Evolutionary conservation across 1,284 basidiomycete species (phyloP).

Genomic region (Sporisorium iseilematis-ciliati): DNA sequence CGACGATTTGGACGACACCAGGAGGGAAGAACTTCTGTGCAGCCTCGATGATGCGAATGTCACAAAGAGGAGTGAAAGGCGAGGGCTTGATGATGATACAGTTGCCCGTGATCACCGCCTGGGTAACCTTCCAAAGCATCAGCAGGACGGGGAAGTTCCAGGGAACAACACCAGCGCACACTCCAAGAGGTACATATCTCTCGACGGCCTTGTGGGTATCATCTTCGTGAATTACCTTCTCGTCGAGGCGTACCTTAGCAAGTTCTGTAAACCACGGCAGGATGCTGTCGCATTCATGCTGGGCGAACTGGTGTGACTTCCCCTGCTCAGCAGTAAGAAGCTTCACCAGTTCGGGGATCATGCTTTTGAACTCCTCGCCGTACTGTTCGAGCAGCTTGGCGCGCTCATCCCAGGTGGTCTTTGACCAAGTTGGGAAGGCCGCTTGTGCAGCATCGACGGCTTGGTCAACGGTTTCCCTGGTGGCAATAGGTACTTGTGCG

Average conservation of each 20-base stretch:
- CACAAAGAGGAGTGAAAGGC: constrained; percentile 52
- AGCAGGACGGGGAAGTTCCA: constrained; percentile 56
- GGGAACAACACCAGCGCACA: constrained; percentile 47
- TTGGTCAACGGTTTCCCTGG: constrained; percentile 29
- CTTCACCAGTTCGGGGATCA: constrained; percentile 35
- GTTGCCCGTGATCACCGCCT: constrained; percentile 50
- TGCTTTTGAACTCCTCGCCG: constrained; percentile 36
- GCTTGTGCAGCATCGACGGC: constrained; percentile 44
- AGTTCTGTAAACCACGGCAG: constrained; percentile 45
- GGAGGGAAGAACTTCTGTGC: constrained; percentile 51
- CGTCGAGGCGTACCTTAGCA: constrained; percentile 30
- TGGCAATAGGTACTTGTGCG: constrained; percentile 46
- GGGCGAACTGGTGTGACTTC: constrained; percentile 23
- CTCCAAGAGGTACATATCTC: constrained; percentile 42
- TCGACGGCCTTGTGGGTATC: constrained; percentile 28
- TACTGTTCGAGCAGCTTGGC: constrained; percentile 31
- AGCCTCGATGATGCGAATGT: constrained; percentile 45
- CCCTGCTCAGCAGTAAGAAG: constrained; percentile 53
- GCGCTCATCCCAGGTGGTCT: constrained; percentile 45
- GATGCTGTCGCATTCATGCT: constrained; percentile 28
- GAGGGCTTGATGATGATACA: constrained; percentile 55
- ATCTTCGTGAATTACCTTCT: constrained; percentile 35
- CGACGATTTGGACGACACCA: constrained; percentile 48
- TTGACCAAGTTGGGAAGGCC: constrained; percentile 41
- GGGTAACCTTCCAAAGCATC: constrained; percentile 46